A percentile compares a stretch with the other conserved stretches of the same genome.
phyloP scores from a whole-genome alignment of 768 basidiomycete genomes.

The Leccinum arenicola region DNA sequence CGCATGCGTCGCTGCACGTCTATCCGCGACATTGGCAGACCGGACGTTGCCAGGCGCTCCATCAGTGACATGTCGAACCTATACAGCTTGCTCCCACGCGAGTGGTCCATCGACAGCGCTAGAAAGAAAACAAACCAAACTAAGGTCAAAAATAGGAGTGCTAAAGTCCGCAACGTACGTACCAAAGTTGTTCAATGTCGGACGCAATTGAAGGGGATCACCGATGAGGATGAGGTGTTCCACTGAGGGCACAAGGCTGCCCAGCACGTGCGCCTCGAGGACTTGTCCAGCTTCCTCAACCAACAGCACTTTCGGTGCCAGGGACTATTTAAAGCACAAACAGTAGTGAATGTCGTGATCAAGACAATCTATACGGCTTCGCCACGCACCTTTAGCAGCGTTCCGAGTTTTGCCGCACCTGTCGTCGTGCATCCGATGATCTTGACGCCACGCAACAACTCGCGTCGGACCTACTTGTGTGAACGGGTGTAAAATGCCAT shows the following conservation, averaged over 20 bases:
- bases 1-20: slow-evolving; percentile 76
- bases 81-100: slow-evolving; percentile 51
- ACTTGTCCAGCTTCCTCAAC: slow-evolving; percentile 86
- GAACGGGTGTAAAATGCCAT: neutral
- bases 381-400: slow-evolving; percentile 49
- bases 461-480: slow-evolving; percentile 46
- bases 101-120: slow-evolving; percentile 71
- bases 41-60: slow-evolving; percentile 61
- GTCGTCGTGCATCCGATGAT: slow-evolving; percentile 79
- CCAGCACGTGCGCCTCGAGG: slow-evolving; percentile 72
- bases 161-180: neutral
- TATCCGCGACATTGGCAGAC: slow-evolving; percentile 65
- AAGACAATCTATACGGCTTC: neutral
- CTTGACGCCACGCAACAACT: slow-evolving; percentile 51
- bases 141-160: neutral
- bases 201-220: slow-evolving; percentile 74
- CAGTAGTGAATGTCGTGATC: neutral
- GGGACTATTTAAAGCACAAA: slow-evolving; percentile 36
- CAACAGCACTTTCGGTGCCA: slow-evolving; percentile 59
- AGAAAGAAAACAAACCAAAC: neutral
- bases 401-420: slow-evolving; percentile 69
- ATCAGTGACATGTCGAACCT: slow-evolving; percentile 73
- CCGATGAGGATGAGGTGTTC: slow-evolving; percentile 80
- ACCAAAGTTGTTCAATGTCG: slow-evolving; percentile 64
- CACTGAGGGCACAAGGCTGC: slow-evolving; percentile 59